phyloP scores from a whole-genome alignment of 208 protist genomes.

The Crithidia bombi region DNA sequence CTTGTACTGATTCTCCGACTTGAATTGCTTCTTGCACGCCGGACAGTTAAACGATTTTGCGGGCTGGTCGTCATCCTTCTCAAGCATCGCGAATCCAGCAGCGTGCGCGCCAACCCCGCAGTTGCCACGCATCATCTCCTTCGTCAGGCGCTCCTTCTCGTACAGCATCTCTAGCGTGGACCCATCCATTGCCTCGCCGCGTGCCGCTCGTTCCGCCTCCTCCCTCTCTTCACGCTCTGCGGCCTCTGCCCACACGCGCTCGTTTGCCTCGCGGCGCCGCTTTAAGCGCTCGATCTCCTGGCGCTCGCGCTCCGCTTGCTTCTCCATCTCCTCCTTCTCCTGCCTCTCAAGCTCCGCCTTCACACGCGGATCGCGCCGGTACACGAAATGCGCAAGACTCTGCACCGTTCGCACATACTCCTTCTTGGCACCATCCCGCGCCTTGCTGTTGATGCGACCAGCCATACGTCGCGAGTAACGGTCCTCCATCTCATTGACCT shows the following conservation, averaged over 20 bases:
- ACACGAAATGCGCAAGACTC: conserved; percentile 77
- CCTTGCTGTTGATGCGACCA: conserved; percentile 88
- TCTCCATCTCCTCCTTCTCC: conserved; percentile 62
- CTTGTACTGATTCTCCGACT: conserved; percentile 79
- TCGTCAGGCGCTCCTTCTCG: conserved; percentile 74
- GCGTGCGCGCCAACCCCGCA: conserved; percentile 41
- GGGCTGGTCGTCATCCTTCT: conserved; percentile 27
- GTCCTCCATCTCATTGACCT: conserved; percentile 90
- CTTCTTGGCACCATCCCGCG: conserved; percentile 75
- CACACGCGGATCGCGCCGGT: conserved; percentile 88
- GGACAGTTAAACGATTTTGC: conserved; percentile 65
- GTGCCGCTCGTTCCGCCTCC: conserved; percentile 66
- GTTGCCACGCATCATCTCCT: conserved; percentile 63
- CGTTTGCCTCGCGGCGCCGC: conserved; percentile 72
- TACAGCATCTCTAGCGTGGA: conserved; percentile 86
- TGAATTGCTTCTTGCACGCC: conserved; percentile 91
- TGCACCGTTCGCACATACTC: conserved; percentile 87
- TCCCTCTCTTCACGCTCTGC: conserved; percentile 83
- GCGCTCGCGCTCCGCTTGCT: conserved; percentile 58
- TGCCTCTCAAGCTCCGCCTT: conserved; percentile 62
- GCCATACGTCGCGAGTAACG: conserved; percentile 85
- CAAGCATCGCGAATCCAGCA: conserved; percentile 79
- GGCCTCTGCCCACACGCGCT: conserved; percentile 82
- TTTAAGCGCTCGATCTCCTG: conserved; percentile 60
- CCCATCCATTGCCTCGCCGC: conserved; percentile 79